These are phyloP conservation scores for Ophiostoma himal-ulmi DNA, from an alignment of 2,329 filamentous ascomycete genomes.

Conservation along the genomic window DNA sequence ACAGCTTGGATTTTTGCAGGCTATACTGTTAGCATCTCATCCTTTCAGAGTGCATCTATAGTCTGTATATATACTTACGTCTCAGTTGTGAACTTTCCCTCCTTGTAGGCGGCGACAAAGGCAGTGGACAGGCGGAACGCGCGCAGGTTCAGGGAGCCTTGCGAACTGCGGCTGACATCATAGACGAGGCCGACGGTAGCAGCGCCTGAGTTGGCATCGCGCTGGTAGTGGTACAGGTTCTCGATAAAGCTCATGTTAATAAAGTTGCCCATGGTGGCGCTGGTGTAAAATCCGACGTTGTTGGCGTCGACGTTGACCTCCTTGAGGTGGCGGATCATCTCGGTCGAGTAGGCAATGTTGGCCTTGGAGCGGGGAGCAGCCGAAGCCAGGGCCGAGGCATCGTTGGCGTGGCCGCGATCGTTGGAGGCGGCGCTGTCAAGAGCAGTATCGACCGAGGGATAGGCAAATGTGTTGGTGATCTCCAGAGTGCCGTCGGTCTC, in stretches of 20 bases:
- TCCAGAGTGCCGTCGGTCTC: conserved; percentile 75
- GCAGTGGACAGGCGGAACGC: conserved; percentile 83
- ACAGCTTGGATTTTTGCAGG: conserved; percentile 87
- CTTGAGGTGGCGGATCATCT: conserved; percentile 94
- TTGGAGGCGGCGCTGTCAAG: conserved; percentile 41
- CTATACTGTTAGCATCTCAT: conserved; percentile 41
- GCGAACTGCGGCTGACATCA: conserved; percentile 90
- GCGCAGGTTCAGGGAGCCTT: conserved; percentile 81
- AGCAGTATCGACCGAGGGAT: conserved; percentile 73
- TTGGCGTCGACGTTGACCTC: conserved; percentile 54
- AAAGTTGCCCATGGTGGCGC: conserved; percentile 97
- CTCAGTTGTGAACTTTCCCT: conserved; percentile 95
- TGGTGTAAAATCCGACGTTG: conserved; percentile 76
- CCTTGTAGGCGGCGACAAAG: conserved; percentile 90
- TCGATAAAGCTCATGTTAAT: conserved; percentile 92
- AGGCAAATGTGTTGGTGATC: conserved; percentile 91
- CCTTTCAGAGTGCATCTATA: not conserved
- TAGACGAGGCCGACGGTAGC: conserved; percentile 83
- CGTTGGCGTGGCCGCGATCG: conserved; percentile 56
- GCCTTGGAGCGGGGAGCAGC: conserved; percentile 88
- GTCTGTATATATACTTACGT: conserved; percentile 55
- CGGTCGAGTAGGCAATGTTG: conserved; percentile 80
- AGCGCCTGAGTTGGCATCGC: conserved; percentile 87
- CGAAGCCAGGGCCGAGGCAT: conserved; percentile 69
- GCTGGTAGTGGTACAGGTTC: conserved; percentile 96